Conservation (phyloP, 495 filamentous ascomycete species). For the Aspergillus bridgeri region DNA sequence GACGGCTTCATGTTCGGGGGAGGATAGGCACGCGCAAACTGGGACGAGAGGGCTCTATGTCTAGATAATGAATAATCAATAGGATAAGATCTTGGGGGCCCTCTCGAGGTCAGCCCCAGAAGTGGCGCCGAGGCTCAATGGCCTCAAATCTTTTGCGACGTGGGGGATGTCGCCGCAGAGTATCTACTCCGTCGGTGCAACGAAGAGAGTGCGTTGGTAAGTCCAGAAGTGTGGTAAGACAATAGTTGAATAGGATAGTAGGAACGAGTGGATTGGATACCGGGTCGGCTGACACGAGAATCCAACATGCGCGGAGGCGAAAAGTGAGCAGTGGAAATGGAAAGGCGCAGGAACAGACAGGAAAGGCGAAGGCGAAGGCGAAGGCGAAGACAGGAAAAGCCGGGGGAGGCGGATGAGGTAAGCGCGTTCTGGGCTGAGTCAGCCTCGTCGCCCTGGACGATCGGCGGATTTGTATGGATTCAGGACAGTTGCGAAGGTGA, state of each 20-base stretch:
- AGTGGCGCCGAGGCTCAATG: slow-evolving; percentile 7
- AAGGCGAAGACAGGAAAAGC: background rate
- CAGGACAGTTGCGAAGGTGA: background rate
- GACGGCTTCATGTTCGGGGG: slow-evolving; percentile 25
- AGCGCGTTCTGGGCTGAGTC: background rate
- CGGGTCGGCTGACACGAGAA: background rate
- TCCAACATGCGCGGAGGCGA: background rate
- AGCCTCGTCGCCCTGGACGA: background rate
- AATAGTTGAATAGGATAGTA: background rate
- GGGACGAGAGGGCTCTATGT: background rate
- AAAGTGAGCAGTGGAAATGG: too few relatives aligned
- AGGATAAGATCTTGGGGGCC: background rate
- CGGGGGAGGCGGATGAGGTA: background rate
- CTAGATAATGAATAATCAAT: background rate
- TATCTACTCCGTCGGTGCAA: background rate
- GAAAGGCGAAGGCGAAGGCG: background rate
- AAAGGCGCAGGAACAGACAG: background rate
- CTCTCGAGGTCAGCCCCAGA: background rate
- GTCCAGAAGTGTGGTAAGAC: background rate
- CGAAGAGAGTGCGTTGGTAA: background rate
- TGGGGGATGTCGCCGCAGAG: background rate
- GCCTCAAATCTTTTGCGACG: slow-evolving; percentile 4
- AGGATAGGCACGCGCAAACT: background rate
- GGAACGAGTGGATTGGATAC: background rate
- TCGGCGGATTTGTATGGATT: background rate